phyloP scores from a whole-genome alignment of 257 asterid species.

The Oldenlandia corymbosa region DNA sequence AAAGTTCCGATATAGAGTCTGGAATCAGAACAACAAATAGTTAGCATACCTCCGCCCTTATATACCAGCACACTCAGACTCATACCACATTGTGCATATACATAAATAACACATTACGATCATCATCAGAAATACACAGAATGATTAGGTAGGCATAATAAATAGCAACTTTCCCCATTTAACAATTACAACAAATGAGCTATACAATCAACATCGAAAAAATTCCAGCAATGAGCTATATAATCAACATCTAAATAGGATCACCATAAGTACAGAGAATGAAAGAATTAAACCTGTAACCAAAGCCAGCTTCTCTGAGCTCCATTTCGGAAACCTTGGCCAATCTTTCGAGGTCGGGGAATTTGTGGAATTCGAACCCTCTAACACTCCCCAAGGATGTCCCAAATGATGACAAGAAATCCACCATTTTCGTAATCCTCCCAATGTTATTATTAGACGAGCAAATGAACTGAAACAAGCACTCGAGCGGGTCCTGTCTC shows the following conservation, averaged over 20 bases:
- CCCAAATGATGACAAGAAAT: conserved; percentile 71
- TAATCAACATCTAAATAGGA: neutral
- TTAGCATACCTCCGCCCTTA: neutral
- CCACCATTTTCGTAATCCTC: conserved; percentile 92
- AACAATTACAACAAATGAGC: too few species aligned
- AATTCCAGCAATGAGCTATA: too few species aligned
- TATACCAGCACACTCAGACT: neutral
- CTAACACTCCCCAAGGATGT: conserved; percentile 64
- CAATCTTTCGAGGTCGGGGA: conserved; percentile 58
- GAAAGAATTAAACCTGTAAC: conserved; percentile 56
- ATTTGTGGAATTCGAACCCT: conserved; percentile 63
- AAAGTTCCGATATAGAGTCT: neutral
- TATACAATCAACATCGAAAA: too few species aligned
- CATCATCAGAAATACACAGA: too few species aligned
- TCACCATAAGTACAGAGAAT: neutral
- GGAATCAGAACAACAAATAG: neutral
- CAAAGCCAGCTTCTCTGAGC: conserved; percentile 90
- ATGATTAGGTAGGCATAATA: too few species aligned
- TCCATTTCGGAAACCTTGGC: conserved; percentile 61
- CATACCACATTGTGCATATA: neutral
- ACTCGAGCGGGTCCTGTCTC: conserved; percentile 90
- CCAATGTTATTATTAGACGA: conserved; percentile 81
- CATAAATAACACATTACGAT: too few species aligned
- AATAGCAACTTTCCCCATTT: neutral
- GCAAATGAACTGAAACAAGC: conserved; percentile 86